Base-by-base conservation (phyloP, 1,139 yeast genomes). In the Spencermartinsiella ligniputridi region DNA sequence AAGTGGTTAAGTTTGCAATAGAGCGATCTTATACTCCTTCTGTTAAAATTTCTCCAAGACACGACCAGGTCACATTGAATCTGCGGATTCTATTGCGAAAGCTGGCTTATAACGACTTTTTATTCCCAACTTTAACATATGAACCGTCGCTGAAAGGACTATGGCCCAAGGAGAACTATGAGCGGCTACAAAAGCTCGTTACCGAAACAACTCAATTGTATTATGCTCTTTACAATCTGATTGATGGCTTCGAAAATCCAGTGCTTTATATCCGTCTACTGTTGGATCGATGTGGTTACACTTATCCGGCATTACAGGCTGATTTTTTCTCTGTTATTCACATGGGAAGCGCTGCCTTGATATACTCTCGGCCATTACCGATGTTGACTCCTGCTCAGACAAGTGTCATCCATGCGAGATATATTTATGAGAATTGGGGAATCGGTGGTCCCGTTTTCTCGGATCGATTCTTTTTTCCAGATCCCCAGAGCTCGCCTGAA, bases 61-160 rank as follows among this genome's bases (percentile, higher is more conserved):
- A 49, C 35, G 63, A 59, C 30, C 45, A 45, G n/a, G 40, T 58
- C 11, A 43, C 51, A 24, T 46, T 46, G 24, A 37, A 52, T 20
- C 35, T 56, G 11, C 45, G 52, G 18, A 44, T 47, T 12, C 48
- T 57, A 3, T 44, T 55, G 30, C 43, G 41, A 17, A 44, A 50
- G 20, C 46, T 57, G 8, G 54, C 52, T 9, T 40, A 48, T 2
- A 40, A 47, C 12, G 45, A 42, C n/a, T 49, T 44, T 3, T 39
- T 56, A 33, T 44, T 58, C 45, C 46, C 46, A 5, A 47, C 52
- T 17, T 47, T 58, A 6, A 45, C 46, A 21, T 60, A 41, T 40
- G 64, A 60, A 49, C 64, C 64, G 2, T 52, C 58, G 13, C 36
- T 60, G 33, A 52, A 54, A 12, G 64, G 64, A 3, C 44, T 45